These are phyloP conservation scores for Chrysanthemum seticuspe DNA, from an alignment of 129 eudicot genomes.

Conservation along the genomic window DNA sequence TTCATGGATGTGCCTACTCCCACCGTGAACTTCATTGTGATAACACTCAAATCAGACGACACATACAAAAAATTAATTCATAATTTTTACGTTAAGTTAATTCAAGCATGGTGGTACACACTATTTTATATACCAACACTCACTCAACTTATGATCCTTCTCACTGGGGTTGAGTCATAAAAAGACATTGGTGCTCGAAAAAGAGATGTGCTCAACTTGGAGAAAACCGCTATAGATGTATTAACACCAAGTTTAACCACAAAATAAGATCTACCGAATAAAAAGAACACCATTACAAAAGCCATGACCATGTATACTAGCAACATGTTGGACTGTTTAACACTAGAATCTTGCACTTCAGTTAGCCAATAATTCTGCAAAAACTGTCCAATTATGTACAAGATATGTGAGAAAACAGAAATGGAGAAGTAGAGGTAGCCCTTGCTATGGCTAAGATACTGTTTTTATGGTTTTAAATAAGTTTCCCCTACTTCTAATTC, in stretches of 20 bases:
- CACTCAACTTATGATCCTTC: conserved; percentile 89
- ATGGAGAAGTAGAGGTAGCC: conserved; percentile 47
- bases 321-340: conserved; percentile 28
- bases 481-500: conserved; percentile 60
- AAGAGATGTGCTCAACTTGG: conserved; percentile 46
- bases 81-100: conserved; percentile 10
- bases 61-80: conserved; percentile 34
- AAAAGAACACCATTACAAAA: conserved; percentile 37
- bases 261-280: conserved; percentile 46
- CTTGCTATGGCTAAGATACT: conserved; percentile 53
- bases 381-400: conserved; percentile 45
- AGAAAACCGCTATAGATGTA: conserved; percentile 51
- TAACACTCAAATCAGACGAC: conserved; percentile 63
- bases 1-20: conserved; percentile 45
- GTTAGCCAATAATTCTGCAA: conserved; percentile 50
- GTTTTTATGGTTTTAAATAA: conserved; percentile 55
- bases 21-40: conserved; percentile 41
- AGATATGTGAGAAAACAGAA: conserved; percentile 35
- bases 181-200: conserved; percentile 81
- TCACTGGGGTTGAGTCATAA: conserved; percentile 79
- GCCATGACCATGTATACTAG: conserved; percentile 49
- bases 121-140: conserved; percentile 13
- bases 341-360: conserved; percentile 32
- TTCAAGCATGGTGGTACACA: not conserved
- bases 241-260: conserved; percentile 36